Conservation (phyloP, 1,284 basidiomycete genomes). For the Cryptococcus sp. region DNA sequence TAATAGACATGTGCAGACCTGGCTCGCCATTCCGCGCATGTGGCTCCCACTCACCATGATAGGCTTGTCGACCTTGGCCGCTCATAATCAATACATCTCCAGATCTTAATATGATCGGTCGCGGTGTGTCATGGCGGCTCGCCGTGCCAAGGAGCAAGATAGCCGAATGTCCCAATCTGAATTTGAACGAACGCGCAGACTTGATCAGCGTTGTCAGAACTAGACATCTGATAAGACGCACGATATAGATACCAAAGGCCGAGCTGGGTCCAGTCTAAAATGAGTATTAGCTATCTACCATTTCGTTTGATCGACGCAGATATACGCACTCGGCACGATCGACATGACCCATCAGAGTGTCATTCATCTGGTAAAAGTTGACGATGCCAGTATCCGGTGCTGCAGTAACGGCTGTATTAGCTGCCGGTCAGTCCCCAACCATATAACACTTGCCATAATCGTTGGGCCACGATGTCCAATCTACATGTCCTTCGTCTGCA, state of each 20-base stretch:
- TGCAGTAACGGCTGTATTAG: conserved; percentile 33
- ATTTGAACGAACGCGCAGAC: neutral
- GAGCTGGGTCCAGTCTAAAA: conserved; percentile 61
- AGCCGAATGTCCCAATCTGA: conserved; percentile 78
- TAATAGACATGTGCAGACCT: neutral
- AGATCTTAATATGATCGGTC: conserved; percentile 76
- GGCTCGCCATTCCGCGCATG: neutral
- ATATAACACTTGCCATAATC: conserved; percentile 64
- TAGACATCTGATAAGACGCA: conserved; percentile 52
- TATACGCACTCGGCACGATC: conserved; percentile 72
- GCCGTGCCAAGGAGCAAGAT: conserved; percentile 84
- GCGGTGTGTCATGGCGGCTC: conserved; percentile 71
- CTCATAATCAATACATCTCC: conserved; percentile 92
- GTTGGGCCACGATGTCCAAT: conserved; percentile 70
- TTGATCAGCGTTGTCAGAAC: neutral
- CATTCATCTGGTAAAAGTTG: conserved; percentile 82
- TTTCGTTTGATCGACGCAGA: conserved; percentile 8
- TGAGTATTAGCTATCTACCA: too few species aligned
- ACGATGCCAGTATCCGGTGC: conserved; percentile 92
- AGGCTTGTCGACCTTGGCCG: conserved; percentile 75
- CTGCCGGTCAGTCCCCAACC: neutral
- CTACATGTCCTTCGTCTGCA: conserved; percentile 53
- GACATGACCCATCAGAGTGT: conserved; percentile 90
- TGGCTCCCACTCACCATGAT: conserved; percentile 65
- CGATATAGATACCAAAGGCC: conserved; percentile 88